phyloP scores from a whole-genome alignment of 2,329 filamentous ascomycete species.

The Xylaria arbuscula region DNA sequence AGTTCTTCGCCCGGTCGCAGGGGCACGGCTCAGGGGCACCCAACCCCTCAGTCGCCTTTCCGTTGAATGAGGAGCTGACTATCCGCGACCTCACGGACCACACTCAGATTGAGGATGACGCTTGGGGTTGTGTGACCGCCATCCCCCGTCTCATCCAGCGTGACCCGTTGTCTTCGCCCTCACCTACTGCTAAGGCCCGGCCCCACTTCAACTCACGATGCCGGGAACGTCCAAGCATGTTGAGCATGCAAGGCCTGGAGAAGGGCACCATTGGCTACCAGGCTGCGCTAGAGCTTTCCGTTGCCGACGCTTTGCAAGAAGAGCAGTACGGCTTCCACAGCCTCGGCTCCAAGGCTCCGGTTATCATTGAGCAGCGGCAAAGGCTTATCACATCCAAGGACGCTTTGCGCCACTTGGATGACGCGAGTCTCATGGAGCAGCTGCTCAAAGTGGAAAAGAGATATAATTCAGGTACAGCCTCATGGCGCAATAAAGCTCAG shows the following conservation, averaged over 20 bases:
- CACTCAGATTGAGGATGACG: constrained; percentile 70
- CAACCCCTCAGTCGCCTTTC: constrained; percentile 73
- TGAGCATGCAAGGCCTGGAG: constrained; percentile 77
- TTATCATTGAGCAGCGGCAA: constrained; percentile 68
- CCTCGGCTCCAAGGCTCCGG: constrained; percentile 64
- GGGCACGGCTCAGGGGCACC: constrained; percentile 69
- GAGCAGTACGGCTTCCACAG: constrained; percentile 70
- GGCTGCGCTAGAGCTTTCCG: constrained; percentile 73
- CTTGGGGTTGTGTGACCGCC: constrained; percentile 72
- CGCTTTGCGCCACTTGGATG: constrained; percentile 64
- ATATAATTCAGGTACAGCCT: constrained; percentile 64
- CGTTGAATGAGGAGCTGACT: constrained; percentile 71
- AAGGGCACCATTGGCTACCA: constrained; percentile 77
- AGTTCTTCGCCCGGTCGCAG: constrained; percentile 72
- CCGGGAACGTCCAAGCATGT: constrained; percentile 75
- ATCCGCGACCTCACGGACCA: constrained; percentile 74
- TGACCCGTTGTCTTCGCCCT: constrained; percentile 57
- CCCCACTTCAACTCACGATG: constrained; percentile 70
- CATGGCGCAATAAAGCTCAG: constrained; percentile 61
- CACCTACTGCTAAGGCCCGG: constrained; percentile 58
- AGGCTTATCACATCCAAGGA: constrained; percentile 65
- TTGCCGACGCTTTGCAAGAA: constrained; percentile 72
- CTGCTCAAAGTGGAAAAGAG: constrained; percentile 66
- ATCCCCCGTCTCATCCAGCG: constrained; percentile 69
- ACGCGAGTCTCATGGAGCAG: constrained; percentile 68